Base-by-base conservation (phyloP, 106 monocot genomes). In the Xerophyta viscosa region DNA sequence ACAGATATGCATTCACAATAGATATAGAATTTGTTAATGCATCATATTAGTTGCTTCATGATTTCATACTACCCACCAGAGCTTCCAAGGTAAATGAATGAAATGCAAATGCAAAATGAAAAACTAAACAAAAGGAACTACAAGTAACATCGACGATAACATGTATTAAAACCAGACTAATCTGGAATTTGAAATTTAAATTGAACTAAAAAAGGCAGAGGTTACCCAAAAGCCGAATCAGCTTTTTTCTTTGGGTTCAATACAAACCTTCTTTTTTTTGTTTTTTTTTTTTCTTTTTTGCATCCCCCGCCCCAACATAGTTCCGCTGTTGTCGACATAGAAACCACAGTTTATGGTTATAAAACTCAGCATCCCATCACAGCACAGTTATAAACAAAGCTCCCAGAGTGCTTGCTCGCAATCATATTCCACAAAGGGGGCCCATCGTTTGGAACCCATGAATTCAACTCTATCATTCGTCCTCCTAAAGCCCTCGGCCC, bases 341-440 rank as follows among this genome's bases (percentile, higher is more conserved):
- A 55, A 10, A 31, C 24, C 15, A 68, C 25, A 52, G 15, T 27
- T 12, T n/a, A n/a, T 22, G n/a, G 27, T n/a, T 0, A 27, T 36
- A 36, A 6, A 36, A 36, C 7, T 91, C 79, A 92, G 73, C 92
- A 92, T 33, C 79, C 72, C 86, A 92, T 86, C 42, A 92, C 86
- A 20, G 92, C 82, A 65, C 86, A 86, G 27, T 92, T 92, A 77
- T 76, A n/a, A 44, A 86, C 92, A 79, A 92, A 92, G 71, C 73
- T 79, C 37, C 82, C 86, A 0, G 79, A 86, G 26, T 57, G 78
- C 47, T 76, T 78, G 48, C 66, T 79, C 25, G 70, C 92, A 31
- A 92, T 92, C 58, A 82, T 61, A 13, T 77, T 78, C 92, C 86
- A 92, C 33, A 59, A 31, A 13, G 86, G 92, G 4, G 75, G 67